phyloP scores from a whole-genome alignment of 2,329 filamentous ascomycete genomes.

The Colletotrichum sp. region DNA sequence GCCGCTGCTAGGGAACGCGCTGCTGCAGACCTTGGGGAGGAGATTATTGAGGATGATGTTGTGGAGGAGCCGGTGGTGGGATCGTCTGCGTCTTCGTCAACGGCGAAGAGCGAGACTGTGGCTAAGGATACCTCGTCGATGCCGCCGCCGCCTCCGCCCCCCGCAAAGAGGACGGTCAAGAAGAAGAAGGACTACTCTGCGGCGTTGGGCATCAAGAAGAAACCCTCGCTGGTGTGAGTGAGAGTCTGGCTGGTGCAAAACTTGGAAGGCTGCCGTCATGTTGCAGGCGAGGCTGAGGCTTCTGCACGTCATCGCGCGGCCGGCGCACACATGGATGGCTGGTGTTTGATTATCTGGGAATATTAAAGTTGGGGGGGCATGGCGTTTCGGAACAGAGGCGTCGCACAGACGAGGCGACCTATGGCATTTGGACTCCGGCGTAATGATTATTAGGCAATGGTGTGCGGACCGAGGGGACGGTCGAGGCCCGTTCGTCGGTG shows the following conservation, averaged over 20 bases:
- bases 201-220: constrained; percentile 87
- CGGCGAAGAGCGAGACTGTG: constrained; percentile 28
- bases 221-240: constrained; percentile 61
- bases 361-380: not conserved
- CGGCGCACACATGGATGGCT: not conserved
- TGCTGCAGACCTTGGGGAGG: constrained; percentile 53
- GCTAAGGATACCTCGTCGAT: constrained; percentile 35
- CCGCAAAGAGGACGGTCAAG: constrained; percentile 79
- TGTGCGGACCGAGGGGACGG: not conserved
- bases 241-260: not conserved
- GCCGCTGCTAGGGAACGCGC: constrained; percentile 62
- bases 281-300: not conserved
- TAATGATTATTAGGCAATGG: not conserved
- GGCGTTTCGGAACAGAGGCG: not conserved
- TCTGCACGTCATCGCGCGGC: not conserved
- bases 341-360: not conserved
- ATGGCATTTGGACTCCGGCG: not conserved
- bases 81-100: constrained; percentile 8
- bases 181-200: constrained; percentile 85
- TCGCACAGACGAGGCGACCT: not conserved
- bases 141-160: constrained; percentile 55
- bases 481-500: not conserved
- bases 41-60: constrained; percentile 39
- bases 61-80: not conserved
- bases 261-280: not conserved